Evolutionary conservation across 2,329 filamentous ascomycete genomes (phyloP), one percentile per base, ranked within the genome.

Genomic region (Fusarium liriodendri): DNA sequence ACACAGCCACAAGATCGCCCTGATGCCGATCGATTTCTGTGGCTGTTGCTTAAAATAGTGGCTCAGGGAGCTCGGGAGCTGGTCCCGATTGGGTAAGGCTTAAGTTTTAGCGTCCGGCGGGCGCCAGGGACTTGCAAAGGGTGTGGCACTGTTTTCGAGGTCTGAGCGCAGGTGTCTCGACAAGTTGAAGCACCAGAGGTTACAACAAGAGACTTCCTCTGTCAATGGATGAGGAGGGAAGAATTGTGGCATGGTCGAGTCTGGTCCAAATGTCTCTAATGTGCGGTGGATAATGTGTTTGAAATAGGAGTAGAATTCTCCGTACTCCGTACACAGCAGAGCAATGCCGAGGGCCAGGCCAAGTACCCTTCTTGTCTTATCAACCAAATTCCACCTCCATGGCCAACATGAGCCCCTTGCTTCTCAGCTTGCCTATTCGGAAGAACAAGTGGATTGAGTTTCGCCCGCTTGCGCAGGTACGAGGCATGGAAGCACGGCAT

Each of bases 391-490:
- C 42, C 22, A 52, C 55, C 27, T 57, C 54, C 42, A 27, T 35
- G 47, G 18, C 25, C 33, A 69, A 45, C 45, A 22, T 60, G 22
- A 40, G 45, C 64, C 64, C 68, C 64, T 64, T 59, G 35, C 68
- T 54, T 64, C 61, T 27, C 22, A 25, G 25, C 27, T 57, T 47
- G 40, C 62, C 27, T 38, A 29, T 47, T 47, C 38, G 63, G 42
- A 22, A 38, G 38, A 40, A 61, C 38, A 72, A 37, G 54, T 69
- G 62, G 62, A 57, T 66, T 62, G 29, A 52, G 22, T 62, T 60
- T 70, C 50, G 58, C 52, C 62, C 65, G 55, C 62, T 73, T 72
- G 58, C 58, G 65, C 70, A 72, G 70, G 69, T 69, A 72, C 69
- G 62, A 66, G 50, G 40, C 59, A 69, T 71, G 59, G 50, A 64